Evolutionary conservation across 1,139 yeast genomes (phyloP), one percentile per base, ranked within the genome.

Genomic region (Yamadazyma taylorii): DNA sequence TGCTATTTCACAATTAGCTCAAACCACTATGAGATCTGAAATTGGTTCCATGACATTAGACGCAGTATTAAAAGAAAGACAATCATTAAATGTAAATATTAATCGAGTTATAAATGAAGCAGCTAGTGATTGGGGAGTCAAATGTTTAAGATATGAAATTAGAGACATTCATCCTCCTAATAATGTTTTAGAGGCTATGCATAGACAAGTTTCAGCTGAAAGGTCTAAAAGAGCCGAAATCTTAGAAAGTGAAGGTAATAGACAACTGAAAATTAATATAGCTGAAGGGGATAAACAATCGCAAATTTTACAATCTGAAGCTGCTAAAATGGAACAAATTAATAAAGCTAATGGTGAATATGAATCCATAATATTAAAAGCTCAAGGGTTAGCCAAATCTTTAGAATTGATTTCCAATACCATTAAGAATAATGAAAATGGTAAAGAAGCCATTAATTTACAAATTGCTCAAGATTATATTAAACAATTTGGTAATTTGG

Each of bases 171-270:
- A 86, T 53, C 96, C 95, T 4, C 96, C 96, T 1, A 74, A 75
- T 30, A 84, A 85, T 50, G 95, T 86, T n/a, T 74, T 85, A 51
- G 92, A 84, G 51, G 94, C 95, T 28, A 86, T 86, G 95, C 95
- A 86, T 60, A 77, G 92, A 55, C 95, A 85, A 62, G 95, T 87
- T 9, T 76, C 85, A 39, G 94, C 95, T 22, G 95, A 87, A 58
- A 71, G 95, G 51, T 80, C 90, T 34, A 86, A 86, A 60, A 71
- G 95, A 46, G 95, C 95, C 2, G 92, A 85, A 58, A 87, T 86
- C 47, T 73, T 86, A 57, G 95, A 86, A 54, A 80, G 89, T 35
- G 95, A 86, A 63, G 95, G 95, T 62, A 79, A 77, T 41, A 76
- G 90, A 55, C 89, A 84, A 55, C 71, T 87, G 23, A 82, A 77